Percentiles rank a stretch among this genome's conserved stretches.
phyloP scores from a whole-genome alignment of 1,139 yeast species.

The Diutina catenulata region DNA sequence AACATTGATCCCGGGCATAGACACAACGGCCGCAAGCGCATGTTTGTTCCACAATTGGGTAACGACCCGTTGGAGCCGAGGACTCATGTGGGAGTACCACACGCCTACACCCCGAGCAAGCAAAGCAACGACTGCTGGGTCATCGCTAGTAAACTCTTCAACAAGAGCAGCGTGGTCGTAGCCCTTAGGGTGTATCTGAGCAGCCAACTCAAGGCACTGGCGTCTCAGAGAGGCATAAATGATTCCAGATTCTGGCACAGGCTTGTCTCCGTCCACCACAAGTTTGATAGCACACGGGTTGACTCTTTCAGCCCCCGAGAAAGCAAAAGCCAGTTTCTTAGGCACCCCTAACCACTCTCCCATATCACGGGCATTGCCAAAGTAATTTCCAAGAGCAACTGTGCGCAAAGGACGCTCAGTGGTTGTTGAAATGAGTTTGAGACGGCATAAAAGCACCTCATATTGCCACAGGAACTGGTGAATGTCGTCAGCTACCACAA shows the following conservation, averaged over 20 bases:
- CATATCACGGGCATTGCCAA: conserved; percentile 66
- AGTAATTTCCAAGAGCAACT: conserved; percentile 54
- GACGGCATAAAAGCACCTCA: conserved; percentile 60
- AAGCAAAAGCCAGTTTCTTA: conserved; percentile 50
- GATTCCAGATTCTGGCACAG: no score
- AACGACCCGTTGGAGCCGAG: neutral
- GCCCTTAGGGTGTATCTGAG: no score
- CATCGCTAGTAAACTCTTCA: neutral
- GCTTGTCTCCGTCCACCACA: neutral
- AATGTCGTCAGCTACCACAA: conserved; percentile 66
- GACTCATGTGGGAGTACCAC: neutral
- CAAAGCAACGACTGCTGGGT: neutral
- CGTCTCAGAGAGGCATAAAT: neutral
- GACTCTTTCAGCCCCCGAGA: conserved; percentile 50
- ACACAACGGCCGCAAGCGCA: neutral
- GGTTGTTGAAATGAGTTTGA: conserved; percentile 59
- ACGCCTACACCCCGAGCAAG: neutral
- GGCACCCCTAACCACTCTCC: conserved; percentile 82
- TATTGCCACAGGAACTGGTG: conserved; percentile 42
- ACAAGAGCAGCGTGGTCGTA: no score
- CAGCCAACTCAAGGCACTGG: neutral
- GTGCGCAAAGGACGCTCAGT: conserved; percentile 43
- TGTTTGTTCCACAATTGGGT: neutral
- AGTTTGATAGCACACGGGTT: conserved; percentile 16
- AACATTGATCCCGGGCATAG: neutral